Base-by-base conservation (phyloP, 208 protist species). In the Trypanosoma brucei region DNA sequence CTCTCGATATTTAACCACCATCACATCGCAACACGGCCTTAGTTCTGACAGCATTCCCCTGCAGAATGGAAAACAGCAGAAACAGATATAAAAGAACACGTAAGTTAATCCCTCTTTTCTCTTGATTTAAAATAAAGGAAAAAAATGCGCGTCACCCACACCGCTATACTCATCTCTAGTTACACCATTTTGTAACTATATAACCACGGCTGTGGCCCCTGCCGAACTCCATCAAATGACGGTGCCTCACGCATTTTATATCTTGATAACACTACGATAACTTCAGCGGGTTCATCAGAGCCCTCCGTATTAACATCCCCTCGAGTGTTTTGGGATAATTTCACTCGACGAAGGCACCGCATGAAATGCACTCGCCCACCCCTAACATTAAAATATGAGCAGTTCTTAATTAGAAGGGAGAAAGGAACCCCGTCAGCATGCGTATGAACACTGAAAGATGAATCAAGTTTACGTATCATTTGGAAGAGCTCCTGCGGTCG, bases 181-280 rank as follows among this genome's bases (percentile, higher is more conserved):
- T 22, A 84, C 6, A 78, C 58, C 69, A 83, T 88, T 45, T 49
- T n/a, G 44, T 81, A 80, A 3, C 61, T 62, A 66, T 92, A 88
- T 5, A 83, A 61, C 83, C 85, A 92, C 5, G 82, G 83, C 63
- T 92, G 84, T n/a, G 88, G 88, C 0, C 88, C 88, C 51, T 86
- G 75, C 4, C 88, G 84, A 33, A 94, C 38, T 3, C 85, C 85
- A 65, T 94, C 88, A 52, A 84, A 79, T 42, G 88, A 79, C 14
- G 84, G 65, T 33, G 66, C 35, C 66, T 94, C 88, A 6, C 85
- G 72, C 84, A 94, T 92, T 62, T 92, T 94, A 68, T 94, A 94
- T 73, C 78, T 88, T 31, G 68, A 71, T 0, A 94, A 56, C 9
- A 75, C 81, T 0, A 88, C 59, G 2, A 31, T 63, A 40, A 66